Percentiles rank a stretch among this genome's conserved stretches.
phyloP scores from a whole-genome alignment of 805 yeast species.

The Cyberlindnera mississippiensis region DNA sequence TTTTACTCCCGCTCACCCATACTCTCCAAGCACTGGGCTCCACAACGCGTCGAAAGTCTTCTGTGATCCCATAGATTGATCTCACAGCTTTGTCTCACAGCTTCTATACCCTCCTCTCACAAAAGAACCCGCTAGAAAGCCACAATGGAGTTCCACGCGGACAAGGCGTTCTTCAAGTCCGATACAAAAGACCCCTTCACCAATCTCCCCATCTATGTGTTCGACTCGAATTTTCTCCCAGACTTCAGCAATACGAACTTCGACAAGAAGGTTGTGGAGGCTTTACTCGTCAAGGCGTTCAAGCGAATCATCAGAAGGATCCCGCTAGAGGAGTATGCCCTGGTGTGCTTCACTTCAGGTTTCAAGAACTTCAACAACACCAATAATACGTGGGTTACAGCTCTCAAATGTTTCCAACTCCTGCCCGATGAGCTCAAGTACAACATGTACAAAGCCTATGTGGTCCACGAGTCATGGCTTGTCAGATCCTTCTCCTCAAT shows the following conservation, averaged over 20 bases:
- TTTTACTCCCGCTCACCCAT: too few species aligned
- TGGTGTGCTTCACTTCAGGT: constrained; percentile 82
- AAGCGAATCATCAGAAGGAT: constrained; percentile 50
- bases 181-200: constrained; percentile 63
- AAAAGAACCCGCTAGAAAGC: too few species aligned
- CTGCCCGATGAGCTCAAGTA: constrained; percentile 55
- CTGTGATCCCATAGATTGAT: too few species aligned
- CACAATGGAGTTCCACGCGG: constrained; percentile 25
- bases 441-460: constrained; percentile 56
- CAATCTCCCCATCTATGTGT: constrained; percentile 67
- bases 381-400: constrained; percentile 61
- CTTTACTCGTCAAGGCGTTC: constrained; percentile 48
- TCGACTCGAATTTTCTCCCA: constrained; percentile 82
- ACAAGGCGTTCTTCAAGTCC: constrained; percentile 53
- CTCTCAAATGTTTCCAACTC: constrained; percentile 51
- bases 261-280: constrained; percentile 35
- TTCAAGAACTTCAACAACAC: constrained; percentile 44
- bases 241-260: constrained; percentile 40
- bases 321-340: constrained; percentile 60
- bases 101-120: too few species aligned
- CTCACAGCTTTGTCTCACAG: too few species aligned
- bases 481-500: constrained; percentile 73
- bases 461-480: constrained; percentile 92
- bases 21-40: too few species aligned
- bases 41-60: too few species aligned